Percentiles rank a stretch among this genome's conserved stretches.
Evolutionary conservation across 78 protist genomes (phyloP).

Genomic region (Dictyostelium brefeldianum): DNA sequence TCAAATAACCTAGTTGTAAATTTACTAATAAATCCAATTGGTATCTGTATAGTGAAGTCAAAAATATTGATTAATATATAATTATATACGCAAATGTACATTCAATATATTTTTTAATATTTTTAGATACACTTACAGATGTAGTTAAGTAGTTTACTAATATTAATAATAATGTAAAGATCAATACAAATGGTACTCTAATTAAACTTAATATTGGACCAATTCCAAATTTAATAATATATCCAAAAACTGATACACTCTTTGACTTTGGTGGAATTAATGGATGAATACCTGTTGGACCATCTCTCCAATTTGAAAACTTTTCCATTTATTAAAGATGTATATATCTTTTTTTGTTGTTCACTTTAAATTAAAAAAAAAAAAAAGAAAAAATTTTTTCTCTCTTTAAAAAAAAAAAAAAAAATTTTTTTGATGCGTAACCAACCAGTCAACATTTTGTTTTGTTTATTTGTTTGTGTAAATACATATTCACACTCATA

Average conservation of each 20-base stretch:
- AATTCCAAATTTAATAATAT: not conserved
- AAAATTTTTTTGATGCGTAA: too few relatives aligned
- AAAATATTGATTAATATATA: too few relatives aligned
- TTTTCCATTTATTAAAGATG: slow-evolving; percentile 78
- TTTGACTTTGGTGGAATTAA: slow-evolving; percentile 64
- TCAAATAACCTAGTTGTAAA: slow-evolving; percentile 29
- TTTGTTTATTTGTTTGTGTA: not conserved
- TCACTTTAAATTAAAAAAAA: not conserved
- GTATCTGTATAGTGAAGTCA: too few relatives aligned
- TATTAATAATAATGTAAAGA: slow-evolving; percentile 39
- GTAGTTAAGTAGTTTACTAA: slow-evolving; percentile 3
- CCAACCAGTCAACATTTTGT: not conserved
- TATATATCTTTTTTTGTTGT: not conserved
- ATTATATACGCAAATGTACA: too few relatives aligned
- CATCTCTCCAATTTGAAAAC: slow-evolving; percentile 82
- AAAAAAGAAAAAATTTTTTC: not conserved
- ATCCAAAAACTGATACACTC: not conserved
- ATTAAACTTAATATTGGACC: slow-evolving; percentile 38
- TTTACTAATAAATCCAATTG: slow-evolving; percentile 53
- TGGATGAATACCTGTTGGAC: slow-evolving; percentile 81
- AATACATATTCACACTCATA: too few relatives aligned
- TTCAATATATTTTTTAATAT: not conserved
- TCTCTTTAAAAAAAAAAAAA: not conserved
- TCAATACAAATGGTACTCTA: slow-evolving; percentile 24
- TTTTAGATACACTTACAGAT: not conserved